A percentile compares a stretch with the other conserved stretches of the same genome.
phyloP scores from a whole-genome alignment of 2,329 filamentous ascomycete genomes.

The Fusarium sp. region DNA sequence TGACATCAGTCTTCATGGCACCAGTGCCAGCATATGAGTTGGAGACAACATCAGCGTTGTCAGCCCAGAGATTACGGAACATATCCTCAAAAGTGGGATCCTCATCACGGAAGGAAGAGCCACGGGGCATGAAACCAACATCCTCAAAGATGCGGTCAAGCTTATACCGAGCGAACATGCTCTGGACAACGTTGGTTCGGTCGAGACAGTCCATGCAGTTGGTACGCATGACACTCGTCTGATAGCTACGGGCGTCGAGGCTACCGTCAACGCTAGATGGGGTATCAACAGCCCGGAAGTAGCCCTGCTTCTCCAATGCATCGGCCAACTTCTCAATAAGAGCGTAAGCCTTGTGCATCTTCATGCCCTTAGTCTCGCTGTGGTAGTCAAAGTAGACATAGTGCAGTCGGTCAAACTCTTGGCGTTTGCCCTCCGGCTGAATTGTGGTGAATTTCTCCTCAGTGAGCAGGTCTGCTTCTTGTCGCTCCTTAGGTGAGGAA shows the following conservation, averaged over 20 bases:
- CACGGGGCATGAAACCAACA: slow-evolving; percentile 79
- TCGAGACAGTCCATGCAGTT: slow-evolving; percentile 99
- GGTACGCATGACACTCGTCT: slow-evolving; percentile 92
- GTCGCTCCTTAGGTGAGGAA: slow-evolving; percentile 73
- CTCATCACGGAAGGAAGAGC: slow-evolving; percentile 80
- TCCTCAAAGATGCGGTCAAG: slow-evolving; percentile 91
- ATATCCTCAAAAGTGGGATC: slow-evolving; percentile 86
- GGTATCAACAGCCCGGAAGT: slow-evolving; percentile 92
- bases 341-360: slow-evolving; percentile 90
- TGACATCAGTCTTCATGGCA: slow-evolving; percentile 97
- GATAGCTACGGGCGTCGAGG: slow-evolving; percentile 82
- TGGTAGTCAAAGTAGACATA: slow-evolving; percentile 99
- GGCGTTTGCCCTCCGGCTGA: slow-evolving; percentile 68
- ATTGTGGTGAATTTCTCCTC: slow-evolving; percentile 86
- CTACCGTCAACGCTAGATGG: slow-evolving; percentile 76
- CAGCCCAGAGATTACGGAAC: slow-evolving; percentile 98
- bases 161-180: slow-evolving; percentile 91
- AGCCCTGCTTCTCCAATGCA: slow-evolving; percentile 81
- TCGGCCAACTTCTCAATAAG: slow-evolving; percentile 85
- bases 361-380: slow-evolving; percentile 93
- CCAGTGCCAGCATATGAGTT: slow-evolving; percentile 95
- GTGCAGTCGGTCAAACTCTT: slow-evolving; percentile 85
- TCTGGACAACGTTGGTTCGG: slow-evolving; percentile 97
- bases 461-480: slow-evolving; percentile 72
- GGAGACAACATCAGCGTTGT: slow-evolving; percentile 96